A percentile compares a stretch with the other conserved stretches of the same genome.
Evolutionary conservation across 352 stramenopile genomes (phyloP).

Genomic region (Phytophthora sp.): DNA sequence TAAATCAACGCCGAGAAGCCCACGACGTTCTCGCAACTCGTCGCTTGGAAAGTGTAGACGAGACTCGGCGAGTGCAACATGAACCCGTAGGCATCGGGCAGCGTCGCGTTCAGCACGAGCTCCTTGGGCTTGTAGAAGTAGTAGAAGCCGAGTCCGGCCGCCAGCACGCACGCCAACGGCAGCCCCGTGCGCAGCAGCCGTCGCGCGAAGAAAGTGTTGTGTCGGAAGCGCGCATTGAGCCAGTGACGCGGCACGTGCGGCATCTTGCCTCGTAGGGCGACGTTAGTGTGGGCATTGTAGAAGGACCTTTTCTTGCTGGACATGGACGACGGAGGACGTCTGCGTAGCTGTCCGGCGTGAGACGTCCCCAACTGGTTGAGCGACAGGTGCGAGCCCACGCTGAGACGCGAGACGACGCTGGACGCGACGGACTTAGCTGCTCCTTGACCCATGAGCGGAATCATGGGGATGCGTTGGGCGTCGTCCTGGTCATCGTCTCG

Average conservation of each 20-base stretch:
- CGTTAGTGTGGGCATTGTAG: constrained; percentile 35
- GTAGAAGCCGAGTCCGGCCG: constrained; percentile 63
- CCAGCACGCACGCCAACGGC: constrained; percentile 48
- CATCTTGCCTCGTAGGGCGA: constrained; percentile 49
- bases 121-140: constrained; percentile 65
- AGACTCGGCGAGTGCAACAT: constrained; percentile 43
- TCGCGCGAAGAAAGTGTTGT: constrained; percentile 85
- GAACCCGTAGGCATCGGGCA: constrained; percentile 54
- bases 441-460: constrained; percentile 37
- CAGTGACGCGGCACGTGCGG: constrained; percentile 62
- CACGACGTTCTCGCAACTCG: constrained; percentile 79
- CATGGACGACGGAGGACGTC: constrained; percentile 27
- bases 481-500: constrained; percentile 43
- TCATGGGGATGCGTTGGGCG: constrained; percentile 39
- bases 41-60: constrained; percentile 76
- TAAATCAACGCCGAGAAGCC: constrained; percentile 79
- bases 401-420: constrained; percentile 27
- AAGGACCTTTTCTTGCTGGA: constrained; percentile 67
- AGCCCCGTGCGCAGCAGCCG: constrained; percentile 58
- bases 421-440: constrained; percentile 28
- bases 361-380: constrained; percentile 28
- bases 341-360: constrained; percentile 22
- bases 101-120: constrained; percentile 48
- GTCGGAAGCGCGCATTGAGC: constrained; percentile 59
- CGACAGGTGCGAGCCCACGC: constrained; percentile 36